Conservation (phyloP, 2,329 filamentous ascomycete species). For the Zymoseptoria ardabiliae region DNA sequence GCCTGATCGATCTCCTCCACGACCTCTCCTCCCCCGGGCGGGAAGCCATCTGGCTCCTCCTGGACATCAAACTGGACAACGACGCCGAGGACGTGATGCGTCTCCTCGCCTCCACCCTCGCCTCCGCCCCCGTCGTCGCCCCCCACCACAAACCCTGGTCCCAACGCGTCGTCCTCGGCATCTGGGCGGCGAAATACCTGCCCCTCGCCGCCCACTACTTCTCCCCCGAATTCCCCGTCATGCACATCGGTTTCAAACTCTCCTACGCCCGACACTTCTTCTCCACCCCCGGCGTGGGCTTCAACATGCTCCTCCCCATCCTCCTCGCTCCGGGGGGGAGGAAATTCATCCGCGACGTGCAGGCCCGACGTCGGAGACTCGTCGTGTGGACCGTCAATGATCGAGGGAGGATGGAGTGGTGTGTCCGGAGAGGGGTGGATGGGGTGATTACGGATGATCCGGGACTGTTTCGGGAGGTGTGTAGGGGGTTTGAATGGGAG, state of each 20-base stretch:
- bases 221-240: slow-evolving; percentile 56
- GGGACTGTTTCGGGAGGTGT: slow-evolving; percentile 57
- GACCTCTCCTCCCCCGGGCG: slow-evolving; percentile 59
- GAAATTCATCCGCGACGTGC: slow-evolving; percentile 51
- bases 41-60: slow-evolving; percentile 67
- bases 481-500: slow-evolving; percentile 37
- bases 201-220: slow-evolving; percentile 52
- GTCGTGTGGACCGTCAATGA: slow-evolving; percentile 86
- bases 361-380: slow-evolving; percentile 49
- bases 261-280: slow-evolving; percentile 67
- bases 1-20: slow-evolving; percentile 64
- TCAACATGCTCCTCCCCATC: slow-evolving; percentile 67
- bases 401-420: slow-evolving; percentile 72
- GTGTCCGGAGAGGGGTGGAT: slow-evolving; percentile 58
- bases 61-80: slow-evolving; percentile 85
- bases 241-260: slow-evolving; percentile 62
- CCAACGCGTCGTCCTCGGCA: slow-evolving; percentile 67
- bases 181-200: slow-evolving; percentile 73
- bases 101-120: slow-evolving; percentile 58
- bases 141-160: slow-evolving; percentile 53
- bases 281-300: slow-evolving; percentile 58
- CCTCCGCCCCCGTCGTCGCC: slow-evolving; percentile 12
- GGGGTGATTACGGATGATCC: slow-evolving; percentile 85
- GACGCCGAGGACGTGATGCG: slow-evolving; percentile 63
- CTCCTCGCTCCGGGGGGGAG: slow-evolving; percentile 62